Conservation (phyloP, 495 filamentous ascomycete species). For the Penicillium ochrochloron region DNA sequence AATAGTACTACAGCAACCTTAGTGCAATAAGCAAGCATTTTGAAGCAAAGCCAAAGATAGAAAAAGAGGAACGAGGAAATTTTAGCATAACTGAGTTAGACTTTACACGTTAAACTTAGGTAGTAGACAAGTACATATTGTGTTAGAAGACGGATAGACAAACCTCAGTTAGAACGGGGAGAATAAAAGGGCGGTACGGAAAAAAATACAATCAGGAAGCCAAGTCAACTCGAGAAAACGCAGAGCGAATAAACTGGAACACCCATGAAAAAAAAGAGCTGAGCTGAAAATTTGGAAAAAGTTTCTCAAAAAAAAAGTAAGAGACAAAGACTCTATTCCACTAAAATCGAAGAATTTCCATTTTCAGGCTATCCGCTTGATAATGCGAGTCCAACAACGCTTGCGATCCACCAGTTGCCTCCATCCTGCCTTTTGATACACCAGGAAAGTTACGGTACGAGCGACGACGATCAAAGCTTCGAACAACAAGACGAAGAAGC, state of each 20-base stretch:
- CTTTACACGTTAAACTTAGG: too few relatives aligned
- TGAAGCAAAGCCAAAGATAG: too few relatives aligned
- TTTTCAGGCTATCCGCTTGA: constrained; percentile 54
- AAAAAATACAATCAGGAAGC: background rate
- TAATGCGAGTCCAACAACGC: constrained; percentile 54
- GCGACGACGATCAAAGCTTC: constrained; percentile 47
- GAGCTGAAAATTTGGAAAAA: constrained; percentile 16
- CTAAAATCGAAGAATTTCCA: constrained; percentile 53
- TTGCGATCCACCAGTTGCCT: constrained; percentile 49
- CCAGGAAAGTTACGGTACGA: constrained; percentile 48
- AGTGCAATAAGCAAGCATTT: too few relatives aligned
- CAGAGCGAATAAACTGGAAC: constrained; percentile 4
- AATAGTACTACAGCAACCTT: too few relatives aligned
- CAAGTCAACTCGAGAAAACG: background rate
- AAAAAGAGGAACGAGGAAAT: too few relatives aligned
- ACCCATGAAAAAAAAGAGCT: constrained; percentile 4
- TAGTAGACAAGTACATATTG: too few relatives aligned
- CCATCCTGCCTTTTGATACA: constrained; percentile 56
- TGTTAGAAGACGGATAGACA: too few relatives aligned
- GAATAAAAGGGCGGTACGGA: too few relatives aligned
- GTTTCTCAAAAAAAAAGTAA: background rate
- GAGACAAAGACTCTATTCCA: constrained; percentile 51
- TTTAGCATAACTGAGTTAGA: too few relatives aligned
- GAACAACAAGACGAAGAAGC: constrained; percentile 29
- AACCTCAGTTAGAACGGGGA: too few relatives aligned